These are phyloP conservation scores for Erysimum cheiranthoides DNA, from an alignment of 345 rosid species.

Conservation along the genomic window DNA sequence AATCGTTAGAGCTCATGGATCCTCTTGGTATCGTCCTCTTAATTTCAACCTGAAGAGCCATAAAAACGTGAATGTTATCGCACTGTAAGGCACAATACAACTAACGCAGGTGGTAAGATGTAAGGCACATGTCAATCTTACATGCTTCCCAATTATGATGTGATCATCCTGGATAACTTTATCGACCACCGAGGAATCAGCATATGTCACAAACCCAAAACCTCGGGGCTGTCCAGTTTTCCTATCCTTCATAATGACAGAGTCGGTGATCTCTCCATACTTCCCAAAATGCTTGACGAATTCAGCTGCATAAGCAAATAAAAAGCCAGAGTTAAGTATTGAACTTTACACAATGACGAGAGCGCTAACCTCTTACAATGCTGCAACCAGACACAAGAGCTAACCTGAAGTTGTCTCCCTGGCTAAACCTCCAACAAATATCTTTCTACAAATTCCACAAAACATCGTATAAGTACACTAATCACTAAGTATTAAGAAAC, in stretches of 20 bases:
- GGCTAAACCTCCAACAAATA: conserved; percentile 88
- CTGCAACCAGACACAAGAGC: conserved; percentile 50
- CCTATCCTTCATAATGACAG: conserved; percentile 95
- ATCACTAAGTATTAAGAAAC: conserved; percentile 34
- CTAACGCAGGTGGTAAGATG: not conserved
- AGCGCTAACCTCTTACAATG: conserved; percentile 40
- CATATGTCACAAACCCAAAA: conserved; percentile 94
- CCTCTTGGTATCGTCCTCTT: conserved; percentile 94
- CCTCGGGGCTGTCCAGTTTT: conserved; percentile 95
- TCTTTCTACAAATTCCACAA: conserved; percentile 70
- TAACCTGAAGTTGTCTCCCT: conserved; percentile 78
- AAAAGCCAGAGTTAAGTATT: conserved; percentile 33
- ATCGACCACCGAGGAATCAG: conserved; percentile 88
- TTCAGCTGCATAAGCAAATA: conserved; percentile 58
- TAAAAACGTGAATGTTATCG: not conserved
- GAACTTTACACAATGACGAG: conserved; percentile 7
- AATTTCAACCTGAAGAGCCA: conserved; percentile 75
- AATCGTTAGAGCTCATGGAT: conserved; percentile 70
- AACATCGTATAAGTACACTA: conserved; percentile 46
- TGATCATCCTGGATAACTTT: conserved; percentile 80
- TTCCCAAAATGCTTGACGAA: conserved; percentile 82
- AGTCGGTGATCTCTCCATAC: conserved; percentile 94
- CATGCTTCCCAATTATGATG: conserved; percentile 85
- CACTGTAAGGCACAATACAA: not conserved
- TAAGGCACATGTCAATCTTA: conserved; percentile 37